Evolutionary conservation across 306 rosid species (phyloP), one percentile per base, ranked within the genome.

Genomic region (Nissolia schottii): DNA sequence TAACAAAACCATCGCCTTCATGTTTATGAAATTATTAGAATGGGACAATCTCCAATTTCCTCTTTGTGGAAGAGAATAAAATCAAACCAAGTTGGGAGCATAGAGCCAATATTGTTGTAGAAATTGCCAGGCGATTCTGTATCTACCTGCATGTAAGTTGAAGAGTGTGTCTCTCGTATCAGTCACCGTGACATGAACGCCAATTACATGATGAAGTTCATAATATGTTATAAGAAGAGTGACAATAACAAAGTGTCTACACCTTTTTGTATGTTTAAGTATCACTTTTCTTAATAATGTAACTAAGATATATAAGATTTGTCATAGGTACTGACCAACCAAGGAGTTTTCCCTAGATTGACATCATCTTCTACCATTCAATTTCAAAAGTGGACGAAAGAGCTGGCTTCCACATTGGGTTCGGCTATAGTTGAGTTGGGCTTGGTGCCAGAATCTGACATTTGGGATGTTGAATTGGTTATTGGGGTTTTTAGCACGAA

Each of bases 151-250:
- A 80, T n/a, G n/a, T n/a, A n/a, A n/a, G n/a, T n/a, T 41, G 83
- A 80, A 24, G 84, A 75, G 74, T 80, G 84, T 54, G 71, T 75
- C 12, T 67, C 60, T 5, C 80, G 69, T 61, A 80, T 80, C 45
- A 80, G 69, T 27, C 80, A 80, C 23, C 75, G 84, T 37, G 80
- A 80, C 32, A 80, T 80, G 62, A 80, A 80, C n/a, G 77, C 84
- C 84, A 81, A 32, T 40, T 81, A 12, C 43, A n/a, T 77, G 1
- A 77, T 58, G 68, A 77, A 40, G 6, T n/a, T n/a, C n/a, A n/a
- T n/a, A n/a, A n/a, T n/a, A n/a, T n/a, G n/a, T n/a, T n/a, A n/a
- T n/a, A n/a, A n/a, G n/a, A n/a, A n/a, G n/a, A n/a, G n/a, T n/a
- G 76, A 77, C 18, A 67, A 43, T 37, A 37, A 37, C 43, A 2